Evolutionary conservation across 345 rosid genomes (phyloP), one percentile per base, ranked within the genome.

Genomic region (Brassica juncea): DNA sequence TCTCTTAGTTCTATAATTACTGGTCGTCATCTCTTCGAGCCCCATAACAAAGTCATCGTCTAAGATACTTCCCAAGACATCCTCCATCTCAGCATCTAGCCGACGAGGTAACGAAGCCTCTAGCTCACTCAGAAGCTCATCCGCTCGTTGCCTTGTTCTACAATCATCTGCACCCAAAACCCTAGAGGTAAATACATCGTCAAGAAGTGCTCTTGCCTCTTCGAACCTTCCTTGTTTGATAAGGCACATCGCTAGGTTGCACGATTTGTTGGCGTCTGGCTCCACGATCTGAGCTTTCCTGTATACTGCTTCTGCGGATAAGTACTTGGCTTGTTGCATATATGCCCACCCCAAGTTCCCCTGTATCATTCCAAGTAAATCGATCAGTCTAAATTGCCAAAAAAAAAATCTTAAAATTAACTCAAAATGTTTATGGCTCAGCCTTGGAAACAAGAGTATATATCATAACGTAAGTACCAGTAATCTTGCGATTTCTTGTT

Each of bases 281-380:
- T 95, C 98, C 3, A 95, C 84, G 84, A 95, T 95, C 52, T 91
- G 96, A 4, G 98, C 97, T 75, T 95, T 95, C 73, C 86, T 73
- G 44, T 91, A 95, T 21, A 92, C 94, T 0, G 85, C 97, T 83
- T 95, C 98, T 0, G 98, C 99, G 0, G 91, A 86, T 61, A 91
- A 58, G 86, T 73, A 93, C 85, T 90, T 95, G 5, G 88, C 74
- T 80, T 95, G 90, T 74, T 91, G 97, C 98, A 93, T 91, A 81
- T 95, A 89, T 25, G 97, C 99, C 99, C 99, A 95, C 4, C 97
- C 99, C 85, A 95, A 81, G 78, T 95, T 93, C 6, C 98, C 99
- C 99, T 95, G 78, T 28, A 15, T 30, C 2, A 11, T 42, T 8
- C 8, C 71, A 54, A 12, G 5, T 27, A 11, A 14, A 30, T n/a